These are phyloP conservation scores for Pistacia integerrima DNA, from an alignment of 345 rosid genomes.

Conservation along the genomic window DNA sequence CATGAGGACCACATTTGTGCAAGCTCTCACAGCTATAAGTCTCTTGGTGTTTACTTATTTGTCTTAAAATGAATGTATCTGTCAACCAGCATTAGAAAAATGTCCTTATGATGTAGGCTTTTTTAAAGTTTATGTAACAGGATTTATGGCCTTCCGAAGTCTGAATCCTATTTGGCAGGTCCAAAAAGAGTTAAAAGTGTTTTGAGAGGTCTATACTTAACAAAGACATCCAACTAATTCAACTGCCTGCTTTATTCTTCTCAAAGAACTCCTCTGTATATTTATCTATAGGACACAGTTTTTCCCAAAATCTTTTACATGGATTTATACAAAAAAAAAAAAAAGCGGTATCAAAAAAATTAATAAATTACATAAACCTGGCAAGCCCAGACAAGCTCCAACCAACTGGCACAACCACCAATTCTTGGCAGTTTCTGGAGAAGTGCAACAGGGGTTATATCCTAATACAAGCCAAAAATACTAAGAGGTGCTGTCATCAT, in stretches of 20 bases:
- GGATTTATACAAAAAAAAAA: conserved; percentile 45
- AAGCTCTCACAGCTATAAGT: no score
- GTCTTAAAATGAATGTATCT: no score
- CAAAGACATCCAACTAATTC: not conserved
- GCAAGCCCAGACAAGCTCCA: conserved; percentile 26
- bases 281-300: conserved; percentile 41
- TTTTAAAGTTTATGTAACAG: not conserved
- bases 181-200: no score
- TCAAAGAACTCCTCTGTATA: conserved; percentile 32
- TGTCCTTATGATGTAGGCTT: not conserved
- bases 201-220: no score
- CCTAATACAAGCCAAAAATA: conserved; percentile 13
- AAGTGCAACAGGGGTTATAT: conserved; percentile 10
- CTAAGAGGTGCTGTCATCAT: conserved; percentile 63
- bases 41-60: no score
- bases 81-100: no score
- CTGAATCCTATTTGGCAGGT: not conserved
- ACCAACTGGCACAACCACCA: conserved; percentile 24
- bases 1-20: no score
- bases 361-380: conserved; percentile 34
- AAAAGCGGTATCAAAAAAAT: conserved; percentile 3
- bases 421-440: conserved; percentile 17
- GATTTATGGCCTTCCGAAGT: not conserved
- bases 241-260: conserved; percentile 19
- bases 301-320: conserved; percentile 41